Evolutionary conservation across 2,329 filamentous ascomycete species (phyloP).

Genomic region (Seiridium cupressi): DNA sequence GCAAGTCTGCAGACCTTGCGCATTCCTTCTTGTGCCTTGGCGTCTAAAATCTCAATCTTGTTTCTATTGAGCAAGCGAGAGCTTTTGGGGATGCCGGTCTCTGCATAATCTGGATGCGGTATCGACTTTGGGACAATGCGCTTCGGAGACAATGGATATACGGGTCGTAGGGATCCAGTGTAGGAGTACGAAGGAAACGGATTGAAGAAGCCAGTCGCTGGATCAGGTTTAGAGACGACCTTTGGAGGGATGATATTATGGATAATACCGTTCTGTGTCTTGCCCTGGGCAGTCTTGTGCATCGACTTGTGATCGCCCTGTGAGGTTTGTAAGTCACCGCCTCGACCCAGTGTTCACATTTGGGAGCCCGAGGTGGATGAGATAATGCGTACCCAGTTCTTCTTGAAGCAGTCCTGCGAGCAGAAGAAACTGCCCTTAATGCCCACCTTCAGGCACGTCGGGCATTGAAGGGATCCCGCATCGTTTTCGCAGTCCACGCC

Average conservation of each 20-base stretch:
- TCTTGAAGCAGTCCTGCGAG: conserved; percentile 98
- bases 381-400: conserved; percentile 77
- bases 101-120: conserved; percentile 81
- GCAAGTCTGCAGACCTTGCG: conserved; percentile 69
- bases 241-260: conserved; percentile 73
- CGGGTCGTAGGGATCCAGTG: conserved; percentile 78
- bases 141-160: conserved; percentile 77
- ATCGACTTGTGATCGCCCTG: conserved; percentile 79
- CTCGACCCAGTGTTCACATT: neutral
- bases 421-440: conserved; percentile 93
- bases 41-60: conserved; percentile 70
- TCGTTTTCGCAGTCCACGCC: conserved; percentile 85
- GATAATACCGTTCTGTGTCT: conserved; percentile 63
- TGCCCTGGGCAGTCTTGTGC: conserved; percentile 66
- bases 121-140: conserved; percentile 78
- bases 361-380: conserved; percentile 2
- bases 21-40: conserved; percentile 69
- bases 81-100: conserved; percentile 71
- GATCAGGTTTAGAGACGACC: conserved; percentile 85
- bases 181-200: conserved; percentile 87
- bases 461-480: conserved; percentile 84
- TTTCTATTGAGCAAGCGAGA: conserved; percentile 66
- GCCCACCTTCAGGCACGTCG: conserved; percentile 87
- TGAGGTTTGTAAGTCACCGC: neutral
- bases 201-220: conserved; percentile 87